Base-by-base conservation (phyloP, 768 basidiomycete genomes). In the Neoboletus subvelutipes region DNA sequence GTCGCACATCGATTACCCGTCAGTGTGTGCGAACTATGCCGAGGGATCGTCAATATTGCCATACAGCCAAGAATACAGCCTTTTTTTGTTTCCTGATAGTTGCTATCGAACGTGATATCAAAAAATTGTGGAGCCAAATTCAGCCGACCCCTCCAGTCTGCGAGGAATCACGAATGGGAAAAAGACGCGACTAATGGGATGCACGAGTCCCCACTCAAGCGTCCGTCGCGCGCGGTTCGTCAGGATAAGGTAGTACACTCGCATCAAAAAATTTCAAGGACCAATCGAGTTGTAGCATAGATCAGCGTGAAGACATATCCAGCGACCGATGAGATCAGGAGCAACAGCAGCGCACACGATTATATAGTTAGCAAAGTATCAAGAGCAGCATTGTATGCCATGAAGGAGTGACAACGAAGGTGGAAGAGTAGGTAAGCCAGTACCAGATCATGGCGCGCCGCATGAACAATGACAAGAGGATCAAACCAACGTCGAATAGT, bases 361-460 rank as follows among this genome's bases (percentile, higher is more conserved):
- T 40, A 55, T 45, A 49, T 48, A 37, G 24, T 42, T 9, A 42
- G 20, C 26, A 39, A 20, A n/a, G n/a, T 43, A 53, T 24, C 29
- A 52, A 51, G 13, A 37, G 18, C 59, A 43, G 31, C 52, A 37
- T 45, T 26, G 29, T 36, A 43, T 39, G 54, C 54, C 61, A 61
- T 50, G 56, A 55, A 58, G 6, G 65, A 66, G 58, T 37, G 56
- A 48, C 55, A 37, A 17, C 2, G 28, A 64, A 56, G 24, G n/a
- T 12, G 33, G 36, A n/a, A 36, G 34, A 28, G 18, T 28, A n/a
- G 58, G 50, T 49, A 66, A 33, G 49, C 59, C 64, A 24, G 59
- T 60, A 56, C 56, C 59, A 45, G 15, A 55, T 54, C 58, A 63
- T 59, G 61, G 56, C 56, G 18, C 39, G 51, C 50, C 40, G 29